These are phyloP conservation scores for Fusarium sp. DNA, from an alignment of 2,329 filamentous ascomycete species.

Conservation along the genomic window DNA sequence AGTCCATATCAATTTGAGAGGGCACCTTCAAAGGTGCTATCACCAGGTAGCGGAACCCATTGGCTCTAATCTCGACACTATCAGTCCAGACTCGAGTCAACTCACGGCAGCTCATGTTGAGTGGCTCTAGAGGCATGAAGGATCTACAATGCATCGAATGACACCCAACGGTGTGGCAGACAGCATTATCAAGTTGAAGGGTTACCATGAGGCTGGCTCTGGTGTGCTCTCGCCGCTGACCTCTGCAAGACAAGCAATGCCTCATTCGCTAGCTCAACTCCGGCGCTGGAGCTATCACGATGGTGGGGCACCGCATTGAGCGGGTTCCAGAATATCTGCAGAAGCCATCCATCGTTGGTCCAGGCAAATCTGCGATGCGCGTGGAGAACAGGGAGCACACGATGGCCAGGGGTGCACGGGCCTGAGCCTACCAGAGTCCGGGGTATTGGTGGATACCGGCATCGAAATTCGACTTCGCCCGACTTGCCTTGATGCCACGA, in stretches of 20 bases:
- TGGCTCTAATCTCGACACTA: background rate
- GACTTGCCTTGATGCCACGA: conserved; percentile 24
- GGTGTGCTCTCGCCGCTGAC: background rate
- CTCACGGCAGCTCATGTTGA: background rate
- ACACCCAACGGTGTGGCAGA: background rate
- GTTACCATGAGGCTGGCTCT: background rate
- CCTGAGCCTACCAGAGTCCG: conserved; percentile 18
- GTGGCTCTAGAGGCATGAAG: background rate
- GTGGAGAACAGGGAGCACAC: conserved; percentile 19
- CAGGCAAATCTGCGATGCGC: conserved; percentile 13
- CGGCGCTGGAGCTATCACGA: conserved; percentile 21
- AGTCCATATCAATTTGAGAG: conserved; percentile 16
- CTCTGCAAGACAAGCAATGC: conserved; percentile 4
- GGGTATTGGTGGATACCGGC: conserved; percentile 26
- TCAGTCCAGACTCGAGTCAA: background rate
- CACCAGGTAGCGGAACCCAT: background rate
- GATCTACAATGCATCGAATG: conserved; percentile 8
- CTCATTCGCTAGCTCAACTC: conserved; percentile 17
- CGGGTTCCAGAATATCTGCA: conserved; percentile 43
- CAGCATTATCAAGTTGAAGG: background rate
- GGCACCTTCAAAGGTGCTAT: background rate
- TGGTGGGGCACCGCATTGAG: conserved; percentile 29
- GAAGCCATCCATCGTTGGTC: conserved; percentile 33
- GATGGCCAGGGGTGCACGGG: conserved; percentile 26
- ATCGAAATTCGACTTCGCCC: conserved; percentile 16